Evolutionary conservation across 2,329 filamentous ascomycete genomes (phyloP).

Genomic region (Pseudogymnoascus sp.): DNA sequence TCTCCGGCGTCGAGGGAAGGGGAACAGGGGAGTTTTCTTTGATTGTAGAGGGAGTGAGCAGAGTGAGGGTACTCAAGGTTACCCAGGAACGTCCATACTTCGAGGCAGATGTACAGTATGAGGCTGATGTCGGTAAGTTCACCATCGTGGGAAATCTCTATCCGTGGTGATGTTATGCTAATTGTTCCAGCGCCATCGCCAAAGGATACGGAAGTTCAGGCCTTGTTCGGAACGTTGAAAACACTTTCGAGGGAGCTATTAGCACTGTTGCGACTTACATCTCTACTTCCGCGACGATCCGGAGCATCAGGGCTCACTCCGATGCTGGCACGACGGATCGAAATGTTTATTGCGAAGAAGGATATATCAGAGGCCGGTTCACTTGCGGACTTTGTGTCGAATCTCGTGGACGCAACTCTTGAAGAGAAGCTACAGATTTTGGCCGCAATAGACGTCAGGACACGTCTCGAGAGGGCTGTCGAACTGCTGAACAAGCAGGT

Average conservation of each 20-base stretch:
- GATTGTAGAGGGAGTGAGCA: conserved; percentile 74
- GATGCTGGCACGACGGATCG: conserved; percentile 75
- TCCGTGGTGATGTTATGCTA: conserved; percentile 14
- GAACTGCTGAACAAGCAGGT: conserved; percentile 79
- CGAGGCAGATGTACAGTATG: conserved; percentile 67
- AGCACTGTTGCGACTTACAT: conserved; percentile 73
- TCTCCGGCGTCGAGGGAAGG: conserved; percentile 68
- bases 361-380: conserved; percentile 72
- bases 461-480: conserved; percentile 71
- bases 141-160: conserved; percentile 10
- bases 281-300: conserved; percentile 66
- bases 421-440: conserved; percentile 88
- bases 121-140: conserved; percentile 58
- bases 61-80: conserved; percentile 67
- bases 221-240: conserved; percentile 73
- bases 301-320: conserved; percentile 63
- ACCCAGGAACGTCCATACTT: conserved; percentile 76
- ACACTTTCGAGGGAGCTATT: conserved; percentile 79
- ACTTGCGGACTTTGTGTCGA: conserved; percentile 94
- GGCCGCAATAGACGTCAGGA: conserved; percentile 68
- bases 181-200: conserved; percentile 24
- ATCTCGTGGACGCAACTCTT: conserved; percentile 76
- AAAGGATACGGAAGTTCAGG: conserved; percentile 57
- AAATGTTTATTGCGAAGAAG: conserved; percentile 79
- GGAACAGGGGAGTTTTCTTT: conserved; percentile 70